These are phyloP conservation scores for Nematodospora valgi DNA, from an alignment of 805 yeast species.

Conservation along the genomic window DNA sequence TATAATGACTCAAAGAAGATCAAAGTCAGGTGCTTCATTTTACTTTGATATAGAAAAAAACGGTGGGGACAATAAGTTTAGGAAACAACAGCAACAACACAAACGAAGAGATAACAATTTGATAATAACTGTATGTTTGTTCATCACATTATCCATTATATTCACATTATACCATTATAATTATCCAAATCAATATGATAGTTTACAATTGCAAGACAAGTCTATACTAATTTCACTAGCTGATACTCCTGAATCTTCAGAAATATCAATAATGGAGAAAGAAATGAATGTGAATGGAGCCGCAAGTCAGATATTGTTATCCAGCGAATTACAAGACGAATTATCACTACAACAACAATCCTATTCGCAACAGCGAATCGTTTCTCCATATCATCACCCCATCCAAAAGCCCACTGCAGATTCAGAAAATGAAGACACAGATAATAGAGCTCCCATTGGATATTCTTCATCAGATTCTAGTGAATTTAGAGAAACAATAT, in stretches of 20 bases:
- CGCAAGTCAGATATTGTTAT: too few species aligned
- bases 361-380: too few species aligned
- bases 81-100: neutral
- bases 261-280: neutral
- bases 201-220: neutral
- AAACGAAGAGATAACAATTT: neutral
- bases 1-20: slow-evolving; percentile 5
- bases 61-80: neutral
- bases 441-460: too few species aligned
- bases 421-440: too few species aligned
- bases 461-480: too few species aligned
- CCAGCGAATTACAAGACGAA: too few species aligned
- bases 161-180: neutral
- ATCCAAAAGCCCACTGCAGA: too few species aligned
- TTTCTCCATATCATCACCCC: too few species aligned
- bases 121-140: neutral
- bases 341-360: too few species aligned
- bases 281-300: neutral
- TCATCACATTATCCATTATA: neutral
- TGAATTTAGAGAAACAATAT: too few species aligned
- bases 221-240: neutral
- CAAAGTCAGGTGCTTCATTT: slow-evolving; percentile 6
- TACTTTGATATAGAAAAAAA: slow-evolving; percentile 8
- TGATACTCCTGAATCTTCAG: neutral
- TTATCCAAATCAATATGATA: neutral